Evolutionary conservation across 2,329 filamentous ascomycete species (phyloP), one percentile per base, ranked within the genome.

Genomic region (Colletotrichum horii): DNA sequence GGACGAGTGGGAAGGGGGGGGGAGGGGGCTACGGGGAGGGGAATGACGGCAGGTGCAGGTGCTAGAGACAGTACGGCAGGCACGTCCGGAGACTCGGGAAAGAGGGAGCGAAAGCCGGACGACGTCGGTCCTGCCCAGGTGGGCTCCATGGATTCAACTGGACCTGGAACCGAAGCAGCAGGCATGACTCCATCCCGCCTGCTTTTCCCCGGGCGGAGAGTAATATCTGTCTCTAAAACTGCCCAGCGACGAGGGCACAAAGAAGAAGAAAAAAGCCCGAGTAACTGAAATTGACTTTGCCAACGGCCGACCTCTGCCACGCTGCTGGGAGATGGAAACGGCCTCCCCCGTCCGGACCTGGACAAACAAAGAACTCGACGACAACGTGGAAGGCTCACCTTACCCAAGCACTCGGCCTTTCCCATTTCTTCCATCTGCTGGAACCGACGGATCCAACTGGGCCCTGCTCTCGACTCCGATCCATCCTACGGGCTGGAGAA

Each of bases 71-170:
- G 24, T 38, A 68, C 30, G 62, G 73, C 28, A 72, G 32, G 69
- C 58, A 66, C 43, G 70, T 58, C 64, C 73, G 34, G 48, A 58
- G 69, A 58, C 64, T 75, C 43, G 70, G 73, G 62, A 68, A 73
- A 56, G 73, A 72, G 62, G 69, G 52, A 71, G 69, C 43, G 56
- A 66, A 7, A 32, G 28, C 70, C 24, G 43, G 61, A 28, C 68
- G 60, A 55, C n/a, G 24, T 32, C 36, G 30, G 62, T 24, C 16
- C n/a, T n/a, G n/a, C n/a, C n/a, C n/a, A n/a, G n/a, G 28, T 30
- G 58, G 16, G n/a, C 26, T 22, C 26, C 19, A 30, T 30, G 28
- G 19, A 61, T 34, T 61, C 32, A 30, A 22, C n/a, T 34, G 28
- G 58, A 61, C 16, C 28, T 34, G 32, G 65, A 26, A 61, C 26